Evolutionary conservation across 306 rosid genomes (phyloP), one percentile per base, ranked within the genome.

Genomic region (Prunus mira): DNA sequence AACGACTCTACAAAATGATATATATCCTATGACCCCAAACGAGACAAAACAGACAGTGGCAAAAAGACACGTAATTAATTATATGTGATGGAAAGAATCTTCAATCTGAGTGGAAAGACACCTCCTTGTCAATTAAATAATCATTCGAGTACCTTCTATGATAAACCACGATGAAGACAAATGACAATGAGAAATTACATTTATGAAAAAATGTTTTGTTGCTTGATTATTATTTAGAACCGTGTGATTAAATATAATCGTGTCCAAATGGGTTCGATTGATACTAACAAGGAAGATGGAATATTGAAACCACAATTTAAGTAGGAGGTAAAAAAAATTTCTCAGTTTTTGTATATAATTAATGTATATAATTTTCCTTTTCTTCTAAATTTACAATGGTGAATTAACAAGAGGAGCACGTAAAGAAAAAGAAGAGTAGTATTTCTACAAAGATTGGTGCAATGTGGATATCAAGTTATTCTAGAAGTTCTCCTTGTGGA

Each of bases 401-500:
- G 52, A 6, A 52, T 12, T 12, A 34, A 30, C 46, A 18, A 64
- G 68, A 20, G 49, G 24, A 27, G 41, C 43, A 24, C 8, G 27
- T 20, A 30, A 9, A 43, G 67, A 18, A 20, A 22, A 30, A 49
- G 49, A 28, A 4, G 30, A 14, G 2, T 25, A 34, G 50, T 10
- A 30, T 58, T 32, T 62, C 67, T 45, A 67, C 58, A 49, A 67
- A 6, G 30, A 9, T 22, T 79, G 1, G 27, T 25, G 58, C 45
- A 28, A 14, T 20, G 2, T 22, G 70, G 32, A 15, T n/a, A 52
- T 45, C 76, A 55, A 63, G 54, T 3, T 49, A 14, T 49, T 77
- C 85, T 89, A 94, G 81, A 93, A 93, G 75, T 91, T 93, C 86
- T 93, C 98, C 87, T 93, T 91, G 80, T 93, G 91, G 81, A 93